Base-by-base conservation (phyloP, 2,329 filamentous ascomycete species). In the Colletotrichum cordylinicola region DNA sequence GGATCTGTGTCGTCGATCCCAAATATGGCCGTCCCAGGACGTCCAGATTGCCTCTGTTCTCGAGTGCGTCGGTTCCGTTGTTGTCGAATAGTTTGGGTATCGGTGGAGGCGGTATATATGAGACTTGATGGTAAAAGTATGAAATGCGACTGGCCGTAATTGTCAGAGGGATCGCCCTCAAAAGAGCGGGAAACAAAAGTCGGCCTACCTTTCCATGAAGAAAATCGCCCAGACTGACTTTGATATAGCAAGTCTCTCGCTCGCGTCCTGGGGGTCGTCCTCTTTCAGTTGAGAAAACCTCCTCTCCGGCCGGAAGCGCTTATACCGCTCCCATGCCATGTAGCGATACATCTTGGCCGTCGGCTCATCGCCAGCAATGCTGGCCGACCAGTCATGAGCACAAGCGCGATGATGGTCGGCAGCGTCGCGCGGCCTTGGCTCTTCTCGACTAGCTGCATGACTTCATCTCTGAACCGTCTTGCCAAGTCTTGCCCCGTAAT, bases 261-360 rank as follows among this genome's bases (percentile, higher is more conserved):
- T 48, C 1, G 24, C 31, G 18, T 76, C 70, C 6, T 48, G 55
- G 0, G 74, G 64, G 37, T 73, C 48, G 4, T 73, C 58, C 12
- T 65, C 48, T 3, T 60, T 43, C 15, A 76, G 70, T 4, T 58
- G 39, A 16, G 70, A 58, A n/a, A 76, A 76, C n/a, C 29, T 62
- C 24, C 24, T 31, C 29, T 74, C 64, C 3, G 74, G 70, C 24
- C 68, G 66, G 16, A 74, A 62, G 21, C 74, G 74, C 48, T 76
- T 76, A 18, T 76, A 76, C 15, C 70, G 70, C 29, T 76, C 74
- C 74, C 74, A 76, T 0, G 74, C 74, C 74, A 76, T 76, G 37
- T 69, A 76, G 8, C 74, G 74, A 21, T 76, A 76, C 70, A 74
- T 74, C 21, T 76, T 76, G 5, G 74, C 74, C 8, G 43, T 31